Evolutionary conservation across 2,329 filamentous ascomycete species (phyloP), one percentile per base, ranked within the genome.

Genomic region (Colletotrichum sansevieriae): DNA sequence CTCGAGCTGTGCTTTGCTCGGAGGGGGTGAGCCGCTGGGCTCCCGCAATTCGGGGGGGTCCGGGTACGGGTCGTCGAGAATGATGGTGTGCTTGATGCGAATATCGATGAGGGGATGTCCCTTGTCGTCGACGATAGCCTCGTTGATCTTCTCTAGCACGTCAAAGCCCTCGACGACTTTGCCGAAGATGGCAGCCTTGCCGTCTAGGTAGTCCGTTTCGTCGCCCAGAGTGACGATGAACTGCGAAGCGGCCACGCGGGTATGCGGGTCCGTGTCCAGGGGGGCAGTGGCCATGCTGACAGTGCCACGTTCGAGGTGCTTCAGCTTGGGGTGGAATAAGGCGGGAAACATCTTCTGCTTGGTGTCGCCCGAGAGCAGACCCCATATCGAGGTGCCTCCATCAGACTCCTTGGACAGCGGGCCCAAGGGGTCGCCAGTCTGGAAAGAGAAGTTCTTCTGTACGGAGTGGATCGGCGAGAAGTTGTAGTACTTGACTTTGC

Each of bases 401-500:
- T 98, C 94, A 74, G 95, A 97, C 54, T 94, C 89, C 73, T 88
- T 84, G 13, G 94, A 93, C 65, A 92, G 88, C 12, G 95, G 95
- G 12, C 96, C 95, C 61, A 98, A 90, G 12, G 95, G 95, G 76
- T 98, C 96, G 78, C 95, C 95, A 37, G 93, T 97, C 81, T 98
- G 95, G 81, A 97, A 97, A 70, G 95, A 97, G 81, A 98, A 98
- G 81, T 94, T 90, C 79, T 95, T 96, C 78, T 98, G 96, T 43
- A 99, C 89, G 73, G 91, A 94, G 82, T 98, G 93, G 63, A 98
- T 84, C 29, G 95, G 96, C 6, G 94, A 91, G 80, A 97, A 98
- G 84, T 98, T 98, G 89, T 98, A 99, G 83, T 98, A 99, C 84
- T 98, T 99, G 81, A 94, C 85, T 83, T 98, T 98, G 89, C 96